Evolutionary conservation across 2,329 filamentous ascomycete genomes (phyloP), one percentile per base, ranked within the genome.

Genomic region (Colletotrichum sp.): DNA sequence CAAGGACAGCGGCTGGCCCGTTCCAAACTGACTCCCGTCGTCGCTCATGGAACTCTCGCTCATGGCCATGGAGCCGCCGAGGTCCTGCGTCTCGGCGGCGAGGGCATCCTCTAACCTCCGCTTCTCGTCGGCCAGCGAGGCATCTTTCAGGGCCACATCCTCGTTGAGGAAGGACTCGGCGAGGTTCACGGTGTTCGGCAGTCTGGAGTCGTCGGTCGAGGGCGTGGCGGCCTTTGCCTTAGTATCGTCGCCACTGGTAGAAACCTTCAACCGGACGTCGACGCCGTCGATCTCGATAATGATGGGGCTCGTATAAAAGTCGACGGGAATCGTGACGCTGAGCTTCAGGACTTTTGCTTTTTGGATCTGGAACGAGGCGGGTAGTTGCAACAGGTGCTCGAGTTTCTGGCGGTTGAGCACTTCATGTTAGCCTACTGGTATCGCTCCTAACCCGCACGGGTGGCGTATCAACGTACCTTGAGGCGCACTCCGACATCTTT

Each of bases 221-320:
- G 57, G 77, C 79, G 59, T 28, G 8, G 78, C 75, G 78, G 63
- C 70, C 76, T 79, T 77, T 75, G 67, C 72, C 81, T 68, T 78
- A 78, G 66, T 75, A 75, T 81, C 80, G 79, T 82, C 81, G 74
- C 66, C 80, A 79, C 80, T 79, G 78, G 78, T 80, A 80, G 87
- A 79, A 39, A 95, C 87, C 79, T 88, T 89, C 28, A 95, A 81
- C 75, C 92, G 90, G 36, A 98, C 90, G 78, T 96, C 91, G 76
- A 98, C 92, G 24, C 95, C 96, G 79, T 96, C 92, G 26, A 96
- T 90, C 81, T 98, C 94, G 80, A 96, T 92, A 34, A 91, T 88
- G 82, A 99, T 98, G 32, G 95, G 93, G 79, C 94, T 96, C 69
- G 92, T 94, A 83, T 96, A 96, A 78, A 98, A 93, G 84, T 98